phyloP scores from a whole-genome alignment of 2,329 filamentous ascomycete genomes.

The Metarhizium robertsii region DNA sequence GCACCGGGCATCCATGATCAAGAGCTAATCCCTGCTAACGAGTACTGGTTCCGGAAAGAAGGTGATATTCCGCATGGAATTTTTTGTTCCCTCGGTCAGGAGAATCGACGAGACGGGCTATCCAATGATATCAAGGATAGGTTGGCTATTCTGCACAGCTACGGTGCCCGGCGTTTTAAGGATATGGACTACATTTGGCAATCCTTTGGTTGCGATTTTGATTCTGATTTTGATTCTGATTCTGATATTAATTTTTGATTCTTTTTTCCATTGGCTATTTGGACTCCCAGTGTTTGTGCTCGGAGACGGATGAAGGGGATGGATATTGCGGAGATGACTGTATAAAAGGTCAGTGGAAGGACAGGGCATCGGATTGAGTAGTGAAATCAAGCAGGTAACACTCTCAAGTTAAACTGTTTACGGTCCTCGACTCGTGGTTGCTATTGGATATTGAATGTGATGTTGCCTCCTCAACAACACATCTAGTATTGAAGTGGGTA shows the following conservation, averaged over 20 bases:
- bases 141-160: constrained; percentile 1
- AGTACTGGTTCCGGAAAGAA: neutral
- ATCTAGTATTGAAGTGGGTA: too few relatives aligned
- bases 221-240: neutral
- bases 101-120: neutral
- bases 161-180: constrained; percentile 6
- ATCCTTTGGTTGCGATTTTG: neutral
- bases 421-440: too few relatives aligned
- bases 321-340: neutral
- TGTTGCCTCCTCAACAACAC: too few relatives aligned
- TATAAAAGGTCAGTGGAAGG: too few relatives aligned
- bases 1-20: neutral
- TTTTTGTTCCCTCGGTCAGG: neutral
- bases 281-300: neutral
- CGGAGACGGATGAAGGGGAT: neutral
- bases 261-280: neutral
- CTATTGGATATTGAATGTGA: too few relatives aligned
- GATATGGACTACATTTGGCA: neutral
- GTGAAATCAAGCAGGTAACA: too few relatives aligned
- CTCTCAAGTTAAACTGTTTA: too few relatives aligned
- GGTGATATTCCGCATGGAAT: neutral
- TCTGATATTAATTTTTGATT: neutral
- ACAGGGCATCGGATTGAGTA: too few relatives aligned
- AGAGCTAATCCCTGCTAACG: neutral
- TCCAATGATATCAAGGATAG: neutral